Base-by-base conservation (phyloP, 257 asterid genomes). In the Lavandula angustifolia region DNA sequence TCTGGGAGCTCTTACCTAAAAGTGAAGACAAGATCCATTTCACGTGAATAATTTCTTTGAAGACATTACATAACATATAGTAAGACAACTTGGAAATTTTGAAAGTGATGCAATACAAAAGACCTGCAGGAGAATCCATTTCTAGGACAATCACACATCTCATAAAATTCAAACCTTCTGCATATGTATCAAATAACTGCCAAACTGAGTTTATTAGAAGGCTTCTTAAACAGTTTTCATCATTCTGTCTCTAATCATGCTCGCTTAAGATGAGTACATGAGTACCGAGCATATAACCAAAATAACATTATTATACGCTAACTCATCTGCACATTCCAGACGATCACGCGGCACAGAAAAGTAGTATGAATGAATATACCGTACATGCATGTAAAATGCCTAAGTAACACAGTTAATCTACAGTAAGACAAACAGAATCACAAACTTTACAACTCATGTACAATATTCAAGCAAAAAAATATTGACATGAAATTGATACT, bases 1-100 rank as follows among this genome's bases (percentile, higher is more conserved):
- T 84, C 69, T 92, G 99, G 22, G 99, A 92, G 85, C 99, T 92
- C 80, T 92, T 92, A 7, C 97, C 97, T 92, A 60, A 2, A 70
- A 41, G 27, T 42, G 55, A 68, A 71, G 50, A 54, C 62, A 57
- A 54, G 4, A 70, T 68, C 62, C 59, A 51, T 63, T 42, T 17
- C 62, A 62, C 38, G 22, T 54, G 59, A 53, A 54, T 13, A 31
- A 73, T 51, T 33, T 51, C 54, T 40, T 51, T 13, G 50, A 72
- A 33, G 17, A n/a, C n/a, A n/a, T n/a, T n/a, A n/a, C n/a, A n/a
- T n/a, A n/a, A n/a, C n/a, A n/a, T n/a, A n/a, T n/a, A n/a, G n/a
- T n/a, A n/a, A n/a, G n/a, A n/a, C n/a, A n/a, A n/a, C 42, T 18
- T 7, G 6, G 51, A 18, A 42, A 54, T 22, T 4, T 50, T 5